Conservation (phyloP, 306 rosid genomes). For the Echinosophora koreensis region DNA sequence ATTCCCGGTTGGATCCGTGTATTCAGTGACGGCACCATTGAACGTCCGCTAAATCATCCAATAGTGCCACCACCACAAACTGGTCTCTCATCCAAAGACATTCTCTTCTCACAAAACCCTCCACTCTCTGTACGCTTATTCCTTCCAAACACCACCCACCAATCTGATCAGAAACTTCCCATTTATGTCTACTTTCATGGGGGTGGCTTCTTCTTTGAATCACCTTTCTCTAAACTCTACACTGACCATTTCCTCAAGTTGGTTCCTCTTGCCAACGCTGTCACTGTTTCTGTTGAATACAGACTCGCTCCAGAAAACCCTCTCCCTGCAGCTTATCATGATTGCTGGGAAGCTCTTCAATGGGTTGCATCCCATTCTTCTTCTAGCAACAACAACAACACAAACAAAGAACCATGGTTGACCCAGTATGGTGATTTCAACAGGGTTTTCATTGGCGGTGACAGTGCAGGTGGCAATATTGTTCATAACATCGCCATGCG, state of each 20-base stretch:
- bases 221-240: constrained; percentile 44
- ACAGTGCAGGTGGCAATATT: constrained; percentile 61
- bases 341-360: constrained; percentile 53
- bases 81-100: constrained; percentile 54
- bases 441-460: constrained; percentile 57
- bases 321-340: constrained; percentile 52
- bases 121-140: constrained; percentile 47
- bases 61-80: constrained; percentile 42
- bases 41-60: constrained; percentile 28
- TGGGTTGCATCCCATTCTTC: constrained; percentile 49
- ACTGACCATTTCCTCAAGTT: constrained; percentile 24
- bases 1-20: constrained; percentile 38
- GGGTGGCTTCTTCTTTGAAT: constrained; percentile 44
- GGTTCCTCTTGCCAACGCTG: constrained; percentile 37
- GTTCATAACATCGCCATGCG: constrained; percentile 51
- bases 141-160: constrained; percentile 41
- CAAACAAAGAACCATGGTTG: constrained; percentile 53
- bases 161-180: constrained; percentile 41
- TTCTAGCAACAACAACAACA: neutral
- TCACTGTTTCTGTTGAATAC: constrained; percentile 58
- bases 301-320: constrained; percentile 53
- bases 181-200: constrained; percentile 56
- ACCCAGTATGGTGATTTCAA: constrained; percentile 38
- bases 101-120: constrained; percentile 48
- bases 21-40: constrained; percentile 46